phyloP scores from a whole-genome alignment of 305 asterid species.

The Fraxinus platypoda region DNA sequence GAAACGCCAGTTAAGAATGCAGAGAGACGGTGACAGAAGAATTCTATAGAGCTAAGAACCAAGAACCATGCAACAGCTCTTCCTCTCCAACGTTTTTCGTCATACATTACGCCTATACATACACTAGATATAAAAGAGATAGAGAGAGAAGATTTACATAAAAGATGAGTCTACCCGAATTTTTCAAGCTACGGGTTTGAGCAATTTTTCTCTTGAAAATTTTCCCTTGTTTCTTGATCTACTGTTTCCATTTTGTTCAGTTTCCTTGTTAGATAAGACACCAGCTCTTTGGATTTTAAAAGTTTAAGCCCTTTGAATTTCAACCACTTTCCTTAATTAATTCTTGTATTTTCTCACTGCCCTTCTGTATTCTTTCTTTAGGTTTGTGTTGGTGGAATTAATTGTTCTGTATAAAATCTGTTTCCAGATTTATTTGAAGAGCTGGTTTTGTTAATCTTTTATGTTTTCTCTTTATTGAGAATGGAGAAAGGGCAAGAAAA shows the following conservation, averaged over 20 bases:
- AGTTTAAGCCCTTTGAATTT: not conserved
- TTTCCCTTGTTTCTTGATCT: not conserved
- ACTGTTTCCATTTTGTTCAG: not conserved
- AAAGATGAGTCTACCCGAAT: not conserved
- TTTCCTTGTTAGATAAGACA: not conserved
- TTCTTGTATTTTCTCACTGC: not conserved
- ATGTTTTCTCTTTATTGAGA: not conserved
- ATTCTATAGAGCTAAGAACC: not conserved
- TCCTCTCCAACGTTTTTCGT: not conserved
- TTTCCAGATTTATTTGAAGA: not conserved
- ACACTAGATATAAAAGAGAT: not conserved
- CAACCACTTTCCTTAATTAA: not conserved
- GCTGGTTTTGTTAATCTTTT: not conserved
- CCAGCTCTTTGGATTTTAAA: not conserved
- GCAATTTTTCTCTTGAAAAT: not conserved
- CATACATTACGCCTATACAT: not conserved
- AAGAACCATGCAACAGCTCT: constrained; percentile 3
- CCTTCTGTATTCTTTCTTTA: not conserved
- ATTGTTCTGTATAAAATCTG: not conserved
- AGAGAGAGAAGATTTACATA: not conserved
- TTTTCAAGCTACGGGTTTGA: not conserved
- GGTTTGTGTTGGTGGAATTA: not conserved
- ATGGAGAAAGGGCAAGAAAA: not conserved
- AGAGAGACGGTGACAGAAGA: not conserved
- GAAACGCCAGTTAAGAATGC: not conserved